Conservation (phyloP, 345 rosid species). For the Ceriops tagal region DNA sequence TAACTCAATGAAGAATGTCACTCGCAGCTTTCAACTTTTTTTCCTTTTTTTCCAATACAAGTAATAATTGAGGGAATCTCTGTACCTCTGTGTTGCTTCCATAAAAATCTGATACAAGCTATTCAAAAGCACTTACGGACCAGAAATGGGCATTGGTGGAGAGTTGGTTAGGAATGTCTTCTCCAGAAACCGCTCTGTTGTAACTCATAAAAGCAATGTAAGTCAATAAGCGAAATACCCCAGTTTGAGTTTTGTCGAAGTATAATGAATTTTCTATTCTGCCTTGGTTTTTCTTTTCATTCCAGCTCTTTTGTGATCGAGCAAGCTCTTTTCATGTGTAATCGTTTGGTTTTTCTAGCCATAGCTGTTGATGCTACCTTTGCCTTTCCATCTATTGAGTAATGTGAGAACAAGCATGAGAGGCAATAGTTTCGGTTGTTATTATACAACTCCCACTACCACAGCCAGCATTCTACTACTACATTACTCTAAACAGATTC, state of each 20-base stretch:
- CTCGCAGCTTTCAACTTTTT: conserved; percentile 24
- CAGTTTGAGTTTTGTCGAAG: not conserved
- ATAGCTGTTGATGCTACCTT: no score
- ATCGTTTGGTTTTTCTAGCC: no score
- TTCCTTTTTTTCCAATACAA: not conserved
- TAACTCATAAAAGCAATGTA: conserved; percentile 42
- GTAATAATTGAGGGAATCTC: conserved; percentile 39
- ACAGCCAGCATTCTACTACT: no score
- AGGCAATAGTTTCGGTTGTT: no score
- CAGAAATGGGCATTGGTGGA: conserved; percentile 73
- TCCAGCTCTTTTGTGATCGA: not conserved
- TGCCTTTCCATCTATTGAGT: no score
- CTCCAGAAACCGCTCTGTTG: conserved; percentile 52
- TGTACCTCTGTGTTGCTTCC: conserved; percentile 15
- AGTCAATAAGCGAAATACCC: conserved; percentile 12
- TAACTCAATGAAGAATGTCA: conserved; percentile 25
- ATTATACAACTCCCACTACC: no score
- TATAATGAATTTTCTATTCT: not conserved
- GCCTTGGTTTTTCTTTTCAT: not conserved
- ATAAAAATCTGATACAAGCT: conserved; percentile 30
- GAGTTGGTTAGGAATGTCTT: conserved; percentile 65
- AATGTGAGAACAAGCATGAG: no score
- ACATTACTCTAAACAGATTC: no score
- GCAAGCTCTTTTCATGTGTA: no score
- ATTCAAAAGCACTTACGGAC: conserved; percentile 9